Base-by-base conservation (phyloP, 1,139 yeast genomes). In the Geotrichum reessii region DNA sequence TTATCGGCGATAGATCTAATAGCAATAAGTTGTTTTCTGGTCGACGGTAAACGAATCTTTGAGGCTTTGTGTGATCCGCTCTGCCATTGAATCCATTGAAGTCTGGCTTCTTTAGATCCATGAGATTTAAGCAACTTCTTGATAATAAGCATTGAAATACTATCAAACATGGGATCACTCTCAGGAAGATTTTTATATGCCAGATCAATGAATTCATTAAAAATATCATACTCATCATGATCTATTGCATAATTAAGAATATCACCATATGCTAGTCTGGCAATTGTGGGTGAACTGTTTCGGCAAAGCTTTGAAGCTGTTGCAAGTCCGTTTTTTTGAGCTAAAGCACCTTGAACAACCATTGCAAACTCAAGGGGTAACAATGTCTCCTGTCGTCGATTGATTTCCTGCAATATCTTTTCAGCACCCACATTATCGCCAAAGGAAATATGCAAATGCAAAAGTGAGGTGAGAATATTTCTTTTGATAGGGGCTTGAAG, bases 371-470 rank as follows among this genome's bases (percentile, higher is more conserved):
- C 71, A 9, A 57, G 57, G 7, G 63, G 63, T n/a, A 49, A 53
- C 12, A 67, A 50, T 1, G 50, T 55, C 11, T 58, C 63, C 3
- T 60, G 61, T 11, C 62, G 57, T 8, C 59, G 47, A 7, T 57
- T 52, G 19, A 76, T 74, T 60, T 74, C 73, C 47, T 63, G 63
- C 11, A 75, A 58, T 3, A 79, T 72, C 55, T 72, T 73, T 54
- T 77, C 75, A 0, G 76, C 78, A 49, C 79, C 77, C 5, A 67
- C 67, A 22, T 73, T 70, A 50, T 79, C 79, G 4, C 74, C 72
- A 48, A 76, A 70, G 12, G 67, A 64, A 47, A 80, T 63, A 59
- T 78, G 77, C 58, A 78, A 67, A 28, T 73, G 63, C 19, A 81
- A 64, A 44, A 81, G 63, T 0, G 78, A 71, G 1, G 76, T 69